Evolutionary conservation across 352 stramenopile genomes (phyloP).

Genomic region (Aphanomyces invadans): DNA sequence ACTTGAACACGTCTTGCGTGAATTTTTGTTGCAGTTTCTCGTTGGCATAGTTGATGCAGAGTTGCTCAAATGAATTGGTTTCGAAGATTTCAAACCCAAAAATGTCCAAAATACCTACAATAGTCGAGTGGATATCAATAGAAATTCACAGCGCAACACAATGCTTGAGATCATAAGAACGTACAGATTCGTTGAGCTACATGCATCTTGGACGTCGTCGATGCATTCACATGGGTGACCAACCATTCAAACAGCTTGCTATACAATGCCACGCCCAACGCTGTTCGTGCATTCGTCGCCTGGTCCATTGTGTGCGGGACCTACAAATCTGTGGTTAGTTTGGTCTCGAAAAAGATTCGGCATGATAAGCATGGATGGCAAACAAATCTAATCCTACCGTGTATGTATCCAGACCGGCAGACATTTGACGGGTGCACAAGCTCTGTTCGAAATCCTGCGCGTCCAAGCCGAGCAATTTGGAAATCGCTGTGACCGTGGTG

Average conservation of each 20-base stretch:
- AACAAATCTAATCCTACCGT: conserved; percentile 4
- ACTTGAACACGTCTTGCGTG: conserved; percentile 93
- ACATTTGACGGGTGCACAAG: conserved; percentile 75
- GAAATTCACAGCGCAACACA: conserved; percentile 63
- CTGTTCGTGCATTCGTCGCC: conserved; percentile 65
- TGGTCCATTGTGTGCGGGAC: conserved; percentile 80
- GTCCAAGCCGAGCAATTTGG: conserved; percentile 57
- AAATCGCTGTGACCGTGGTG: conserved; percentile 39
- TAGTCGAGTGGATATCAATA: too few species aligned
- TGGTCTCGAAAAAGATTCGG: too few species aligned
- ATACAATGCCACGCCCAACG: conserved; percentile 84
- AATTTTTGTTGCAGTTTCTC: conserved; percentile 92
- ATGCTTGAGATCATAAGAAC: conserved; percentile 16
- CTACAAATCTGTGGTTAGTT: too few species aligned
- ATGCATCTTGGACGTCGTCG: conserved; percentile 33
- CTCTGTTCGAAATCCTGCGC: conserved; percentile 56
- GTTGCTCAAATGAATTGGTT: conserved; percentile 93
- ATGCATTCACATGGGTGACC: conserved; percentile 82
- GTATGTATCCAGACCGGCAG: conserved; percentile 70
- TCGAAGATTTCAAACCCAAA: conserved; percentile 98
- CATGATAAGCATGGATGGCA: too few species aligned
- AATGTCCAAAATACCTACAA: conserved; percentile 91
- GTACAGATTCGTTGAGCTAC: conserved; percentile 22
- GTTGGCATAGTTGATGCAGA: conserved; percentile 97
- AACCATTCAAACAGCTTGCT: conserved; percentile 95